Base-by-base conservation (phyloP, 352 stramenopile genomes). In the Ochromonadaceae sp. region DNA sequence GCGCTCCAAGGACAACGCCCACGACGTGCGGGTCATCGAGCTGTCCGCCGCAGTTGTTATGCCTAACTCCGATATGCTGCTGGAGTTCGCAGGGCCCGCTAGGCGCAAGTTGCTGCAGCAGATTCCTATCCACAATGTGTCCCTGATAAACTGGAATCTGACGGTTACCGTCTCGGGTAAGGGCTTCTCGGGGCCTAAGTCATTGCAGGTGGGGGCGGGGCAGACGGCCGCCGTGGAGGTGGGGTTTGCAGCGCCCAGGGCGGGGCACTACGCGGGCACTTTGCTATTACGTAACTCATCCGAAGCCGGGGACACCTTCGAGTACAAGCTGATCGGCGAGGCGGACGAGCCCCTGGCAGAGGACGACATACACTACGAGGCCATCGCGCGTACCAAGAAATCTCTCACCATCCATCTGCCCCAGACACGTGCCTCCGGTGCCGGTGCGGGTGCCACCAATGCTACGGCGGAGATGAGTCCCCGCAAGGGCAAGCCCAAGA, bases 261-360 rank as follows among this genome's bases (percentile, higher is more conserved):
- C 87, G 9, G 76, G 73, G 2, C 70, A 78, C 9, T 79, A 92
- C 44, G 85, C 75, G 2, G 82, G 66, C 35, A 86, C 61, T 12
- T 79, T 93, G 48, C 73, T 73, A 5, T 71, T 93, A 31, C 34
- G 82, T 31, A 95, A 95, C 49, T 76, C n/a, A n/a, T n/a, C 78
- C 1, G 48, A 76, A 5, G 89, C 81, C 9, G 75, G 86, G 47
- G 84, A 92, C 49, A 76, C 80, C 36, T 92, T 93, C 38, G 81
- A 92, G 53, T 95, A 92, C 67, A 71, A 85, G 1, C 61, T 96
- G 0, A 80, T 69, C 25, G 86, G 86, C 2, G 77, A 80, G 7
- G 86, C 76, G 0, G 84, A 95, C 65, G 84, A 91, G 58, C 87
- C 88, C 0, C 70, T 95, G 0, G 86, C 88, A 0, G 83, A 91